These are phyloP conservation scores for Periglandula ipomoeae DNA, from an alignment of 2,329 filamentous ascomycete genomes.

Conservation along the genomic window DNA sequence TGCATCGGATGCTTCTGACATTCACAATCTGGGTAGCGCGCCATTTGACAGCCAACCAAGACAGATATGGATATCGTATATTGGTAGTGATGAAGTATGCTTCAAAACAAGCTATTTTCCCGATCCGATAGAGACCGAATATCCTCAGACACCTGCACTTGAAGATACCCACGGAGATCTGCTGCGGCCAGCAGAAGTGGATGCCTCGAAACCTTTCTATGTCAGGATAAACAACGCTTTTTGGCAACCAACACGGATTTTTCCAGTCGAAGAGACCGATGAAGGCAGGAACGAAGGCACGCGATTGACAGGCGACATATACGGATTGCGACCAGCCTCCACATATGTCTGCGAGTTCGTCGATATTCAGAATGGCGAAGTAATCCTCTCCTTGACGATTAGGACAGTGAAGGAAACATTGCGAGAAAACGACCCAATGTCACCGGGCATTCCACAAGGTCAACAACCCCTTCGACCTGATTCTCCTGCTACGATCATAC, in stretches of 20 bases:
- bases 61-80: conserved; percentile 73
- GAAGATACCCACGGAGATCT: conserved; percentile 21
- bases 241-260: conserved; percentile 71
- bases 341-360: conserved; percentile 76
- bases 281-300: conserved; percentile 26
- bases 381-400: conserved; percentile 64
- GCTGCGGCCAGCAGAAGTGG: conserved; percentile 40
- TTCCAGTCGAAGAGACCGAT: conserved; percentile 27
- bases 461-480: conserved; percentile 61
- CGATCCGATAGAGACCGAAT: conserved; percentile 24
- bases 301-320: conserved; percentile 64
- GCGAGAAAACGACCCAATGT: conserved; percentile 21
- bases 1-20: conserved; percentile 65
- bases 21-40: conserved; percentile 68
- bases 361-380: conserved; percentile 52
- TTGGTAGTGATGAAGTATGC: conserved; percentile 67
- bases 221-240: conserved; percentile 69
- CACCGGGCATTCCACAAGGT: conserved; percentile 26
- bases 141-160: conserved; percentile 14
- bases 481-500: conserved; percentile 67
- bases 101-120: conserved; percentile 64
- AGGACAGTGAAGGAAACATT: conserved; percentile 47
- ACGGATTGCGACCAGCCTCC: conserved; percentile 58
- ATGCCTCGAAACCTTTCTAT: conserved; percentile 66
- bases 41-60: conserved; percentile 61